A percentile compares a stretch with the other conserved stretches of the same genome.
Conservation (phyloP, 148 eudicot genomes). For the Arctostaphylos glauca region DNA sequence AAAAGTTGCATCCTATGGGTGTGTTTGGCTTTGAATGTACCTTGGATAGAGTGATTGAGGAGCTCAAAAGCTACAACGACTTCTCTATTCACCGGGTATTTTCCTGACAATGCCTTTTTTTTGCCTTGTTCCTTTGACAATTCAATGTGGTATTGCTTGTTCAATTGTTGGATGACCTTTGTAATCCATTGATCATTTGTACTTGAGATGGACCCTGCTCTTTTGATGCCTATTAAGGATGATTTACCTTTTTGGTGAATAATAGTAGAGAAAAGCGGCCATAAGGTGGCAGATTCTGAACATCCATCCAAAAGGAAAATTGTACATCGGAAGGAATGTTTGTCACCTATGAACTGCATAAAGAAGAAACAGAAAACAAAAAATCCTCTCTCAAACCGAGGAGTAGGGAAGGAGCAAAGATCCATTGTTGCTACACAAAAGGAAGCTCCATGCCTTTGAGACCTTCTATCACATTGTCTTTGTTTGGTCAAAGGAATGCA, state of each 20-base stretch:
- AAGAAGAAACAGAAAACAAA: neutral
- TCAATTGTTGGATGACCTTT: neutral
- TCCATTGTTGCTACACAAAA: neutral
- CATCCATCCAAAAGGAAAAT: neutral
- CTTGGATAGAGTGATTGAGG: slow-evolving; percentile 80
- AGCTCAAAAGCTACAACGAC: slow-evolving; percentile 87
- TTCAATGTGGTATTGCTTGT: neutral
- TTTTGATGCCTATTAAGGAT: neutral
- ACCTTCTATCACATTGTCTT: neutral
- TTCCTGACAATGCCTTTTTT: slow-evolving; percentile 10
- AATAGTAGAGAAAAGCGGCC: neutral
- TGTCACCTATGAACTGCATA: neutral
- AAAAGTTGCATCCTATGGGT: slow-evolving; percentile 74
- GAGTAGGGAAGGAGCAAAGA: neutral
- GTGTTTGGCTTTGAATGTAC: slow-evolving; percentile 95
- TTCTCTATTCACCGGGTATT: slow-evolving; percentile 83
- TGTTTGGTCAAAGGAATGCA: neutral
- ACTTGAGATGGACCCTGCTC: neutral
- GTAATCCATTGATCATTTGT: neutral
- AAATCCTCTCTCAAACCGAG: neutral
- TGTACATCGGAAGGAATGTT: neutral
- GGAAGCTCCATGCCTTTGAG: neutral
- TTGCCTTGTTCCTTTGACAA: neutral
- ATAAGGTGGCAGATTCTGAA: neutral
- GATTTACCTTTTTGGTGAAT: neutral